Conservation (phyloP, 2,329 filamentous ascomycete species). For the Penicillium brevicompactum region DNA sequence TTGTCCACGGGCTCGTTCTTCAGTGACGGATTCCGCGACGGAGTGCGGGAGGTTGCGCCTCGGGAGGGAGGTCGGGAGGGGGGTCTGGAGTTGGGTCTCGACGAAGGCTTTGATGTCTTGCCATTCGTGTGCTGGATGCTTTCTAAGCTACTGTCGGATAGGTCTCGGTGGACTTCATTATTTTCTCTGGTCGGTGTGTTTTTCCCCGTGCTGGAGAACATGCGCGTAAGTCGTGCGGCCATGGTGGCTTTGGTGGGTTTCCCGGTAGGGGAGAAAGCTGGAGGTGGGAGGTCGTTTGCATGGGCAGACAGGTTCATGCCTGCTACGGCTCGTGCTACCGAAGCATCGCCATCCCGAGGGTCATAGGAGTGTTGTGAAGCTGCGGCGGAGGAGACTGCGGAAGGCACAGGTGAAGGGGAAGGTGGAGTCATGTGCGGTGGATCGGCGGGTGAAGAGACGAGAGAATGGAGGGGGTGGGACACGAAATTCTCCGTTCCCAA, state of each 20-base stretch:
- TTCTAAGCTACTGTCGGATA: constrained; percentile 42
- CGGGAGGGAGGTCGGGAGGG: constrained; percentile 36
- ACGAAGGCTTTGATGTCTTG: constrained; percentile 27
- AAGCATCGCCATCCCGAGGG: constrained; percentile 39
- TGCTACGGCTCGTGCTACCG: constrained; percentile 48
- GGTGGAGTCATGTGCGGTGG: constrained; percentile 45
- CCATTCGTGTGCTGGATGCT: constrained; percentile 37
- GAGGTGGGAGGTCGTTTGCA: constrained; percentile 31
- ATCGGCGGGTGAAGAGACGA: constrained; percentile 18
- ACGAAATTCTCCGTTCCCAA: constrained; percentile 26
- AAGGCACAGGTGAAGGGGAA: constrained; percentile 46
- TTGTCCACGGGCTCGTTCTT: constrained; percentile 35
- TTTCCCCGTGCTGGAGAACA: constrained; percentile 48
- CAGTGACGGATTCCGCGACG: constrained; percentile 38
- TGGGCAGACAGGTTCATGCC: constrained; percentile 43
- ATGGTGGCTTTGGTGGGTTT: constrained; percentile 45
- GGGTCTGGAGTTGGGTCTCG: constrained; percentile 31
- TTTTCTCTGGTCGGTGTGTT: constrained; percentile 32
- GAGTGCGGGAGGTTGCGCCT: constrained; percentile 22
- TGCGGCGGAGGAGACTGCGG: constrained; percentile 45
- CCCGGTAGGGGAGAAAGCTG: constrained; percentile 25
- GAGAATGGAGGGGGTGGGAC: constrained; percentile 10
- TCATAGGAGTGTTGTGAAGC: constrained; percentile 44
- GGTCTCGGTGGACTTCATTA: constrained; percentile 33
- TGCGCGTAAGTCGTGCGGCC: constrained; percentile 48